A percentile compares a stretch with the other conserved stretches of the same genome.
Evolutionary conservation across 768 basidiomycete genomes (phyloP).

Genomic region (Auricularia cornea): DNA sequence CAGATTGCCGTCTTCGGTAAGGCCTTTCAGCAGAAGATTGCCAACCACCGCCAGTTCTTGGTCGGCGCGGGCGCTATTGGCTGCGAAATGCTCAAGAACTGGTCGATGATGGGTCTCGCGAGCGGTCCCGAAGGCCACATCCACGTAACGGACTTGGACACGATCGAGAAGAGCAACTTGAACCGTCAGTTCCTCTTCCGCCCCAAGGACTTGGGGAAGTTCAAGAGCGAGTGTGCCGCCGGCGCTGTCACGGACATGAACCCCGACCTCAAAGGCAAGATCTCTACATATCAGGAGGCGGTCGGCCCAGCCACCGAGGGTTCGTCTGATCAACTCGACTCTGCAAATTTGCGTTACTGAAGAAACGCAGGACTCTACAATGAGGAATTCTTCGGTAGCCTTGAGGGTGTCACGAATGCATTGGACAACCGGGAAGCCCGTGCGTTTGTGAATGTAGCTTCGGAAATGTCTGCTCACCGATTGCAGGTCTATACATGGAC

Average conservation of each 20-base stretch:
- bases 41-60: conserved; percentile 86
- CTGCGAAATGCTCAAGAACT: conserved; percentile 99
- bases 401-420: conserved; percentile 96
- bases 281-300: conserved; percentile 81
- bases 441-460: conserved; percentile 30
- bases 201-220: conserved; percentile 90
- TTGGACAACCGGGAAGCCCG: conserved; percentile 95
- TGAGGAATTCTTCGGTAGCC: conserved; percentile 74
- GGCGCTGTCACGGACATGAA: conserved; percentile 94
- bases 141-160: conserved; percentile 94
- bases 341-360: too few species aligned
- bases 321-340: too few species aligned
- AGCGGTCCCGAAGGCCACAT: conserved; percentile 71
- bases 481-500: conserved; percentile 90
- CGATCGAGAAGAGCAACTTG: conserved; percentile 98
- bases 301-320: conserved; percentile 92
- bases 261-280: conserved; percentile 77
- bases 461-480: conserved; percentile 1
- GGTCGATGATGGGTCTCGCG: conserved; percentile 97
- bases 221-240: conserved; percentile 93
- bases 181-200: conserved; percentile 98
- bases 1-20: conserved; percentile 96
- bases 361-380: conserved; percentile 64
- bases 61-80: conserved; percentile 99
- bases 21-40: conserved; percentile 85